Evolutionary conservation across 495 filamentous ascomycete genomes (phyloP).

Genomic region (Schizothecium vesticola): DNA sequence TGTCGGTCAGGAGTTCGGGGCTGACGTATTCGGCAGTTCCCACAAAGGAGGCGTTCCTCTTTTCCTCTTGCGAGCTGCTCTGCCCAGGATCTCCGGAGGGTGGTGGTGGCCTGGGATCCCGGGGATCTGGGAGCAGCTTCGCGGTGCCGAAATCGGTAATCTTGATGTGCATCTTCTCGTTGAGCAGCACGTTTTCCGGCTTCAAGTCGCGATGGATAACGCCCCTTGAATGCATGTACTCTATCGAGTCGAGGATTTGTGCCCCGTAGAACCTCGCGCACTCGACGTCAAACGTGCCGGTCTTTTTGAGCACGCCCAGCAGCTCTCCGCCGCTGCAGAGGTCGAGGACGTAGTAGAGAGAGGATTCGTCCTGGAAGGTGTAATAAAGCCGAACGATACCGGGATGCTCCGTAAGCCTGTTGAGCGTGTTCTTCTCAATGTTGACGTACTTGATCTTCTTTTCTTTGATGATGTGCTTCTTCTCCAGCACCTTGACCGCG

Average conservation of each 20-base stretch:
- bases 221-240: slow-evolving; percentile 94
- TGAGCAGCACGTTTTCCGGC: slow-evolving; percentile 93
- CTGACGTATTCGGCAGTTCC: slow-evolving; percentile 98
- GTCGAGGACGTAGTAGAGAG: slow-evolving; percentile 95
- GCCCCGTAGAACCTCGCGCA: slow-evolving; percentile 93
- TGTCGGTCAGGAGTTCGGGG: slow-evolving; percentile 89
- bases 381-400: slow-evolving; percentile 97
- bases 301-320: slow-evolving; percentile 85
- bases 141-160: slow-evolving; percentile 99
- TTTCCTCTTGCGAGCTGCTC: slow-evolving; percentile 55
- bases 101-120: slow-evolving; percentile 43
- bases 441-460: slow-evolving; percentile 99
- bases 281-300: slow-evolving; percentile 91
- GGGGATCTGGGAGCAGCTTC: slow-evolving; percentile 73
- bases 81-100: slow-evolving; percentile 40
- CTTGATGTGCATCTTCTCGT: slow-evolving; percentile 95
- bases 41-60: slow-evolving; percentile 88
- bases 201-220: slow-evolving; percentile 98
- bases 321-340: slow-evolving; percentile 90
- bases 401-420: slow-evolving; percentile 91
- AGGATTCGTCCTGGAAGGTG: slow-evolving; percentile 96
- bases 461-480: slow-evolving; percentile 99
- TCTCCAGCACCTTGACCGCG: slow-evolving; percentile 97
- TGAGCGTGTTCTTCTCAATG: slow-evolving; percentile 97
- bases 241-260: slow-evolving; percentile 93